These are phyloP conservation scores for Flaveria bidentis DNA, from an alignment of 129 eudicot genomes.

Conservation along the genomic window DNA sequence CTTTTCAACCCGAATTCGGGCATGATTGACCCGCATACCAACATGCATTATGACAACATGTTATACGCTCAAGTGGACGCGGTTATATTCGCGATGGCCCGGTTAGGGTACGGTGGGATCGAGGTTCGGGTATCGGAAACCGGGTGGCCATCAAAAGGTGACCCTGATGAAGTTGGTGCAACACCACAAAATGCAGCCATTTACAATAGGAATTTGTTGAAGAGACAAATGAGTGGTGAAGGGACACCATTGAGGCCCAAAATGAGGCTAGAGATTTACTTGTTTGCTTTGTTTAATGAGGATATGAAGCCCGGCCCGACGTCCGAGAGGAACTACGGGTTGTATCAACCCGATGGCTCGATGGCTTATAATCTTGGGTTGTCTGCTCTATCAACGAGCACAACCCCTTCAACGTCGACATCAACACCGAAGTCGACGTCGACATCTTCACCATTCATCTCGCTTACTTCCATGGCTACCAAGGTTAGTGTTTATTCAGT, in stretches of 20 bases:
- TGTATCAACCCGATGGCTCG: conserved; percentile 76
- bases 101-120: conserved; percentile 68
- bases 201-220: conserved; percentile 67
- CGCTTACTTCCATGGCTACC: conserved; percentile 59
- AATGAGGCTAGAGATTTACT: conserved; percentile 67
- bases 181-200: conserved; percentile 63
- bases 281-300: conserved; percentile 92
- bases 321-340: conserved; percentile 82
- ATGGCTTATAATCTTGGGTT: conserved; percentile 84
- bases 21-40: conserved; percentile 72
- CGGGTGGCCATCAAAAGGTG: conserved; percentile 95
- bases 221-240: conserved; percentile 61
- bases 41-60: conserved; percentile 84
- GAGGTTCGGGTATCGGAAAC: conserved; percentile 92
- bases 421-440: not conserved
- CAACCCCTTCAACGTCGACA: conserved; percentile 26
- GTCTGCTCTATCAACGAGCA: conserved; percentile 32
- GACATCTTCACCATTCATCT: conserved; percentile 24
- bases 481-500: conserved; percentile 37
- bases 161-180: conserved; percentile 66
- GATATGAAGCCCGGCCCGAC: conserved; percentile 95
- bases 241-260: conserved; percentile 95
- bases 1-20: conserved; percentile 79
- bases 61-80: conserved; percentile 95
- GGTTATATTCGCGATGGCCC: conserved; percentile 70